phyloP scores from a whole-genome alignment of 2,329 filamentous ascomycete species.

The Talaromyces sp. region DNA sequence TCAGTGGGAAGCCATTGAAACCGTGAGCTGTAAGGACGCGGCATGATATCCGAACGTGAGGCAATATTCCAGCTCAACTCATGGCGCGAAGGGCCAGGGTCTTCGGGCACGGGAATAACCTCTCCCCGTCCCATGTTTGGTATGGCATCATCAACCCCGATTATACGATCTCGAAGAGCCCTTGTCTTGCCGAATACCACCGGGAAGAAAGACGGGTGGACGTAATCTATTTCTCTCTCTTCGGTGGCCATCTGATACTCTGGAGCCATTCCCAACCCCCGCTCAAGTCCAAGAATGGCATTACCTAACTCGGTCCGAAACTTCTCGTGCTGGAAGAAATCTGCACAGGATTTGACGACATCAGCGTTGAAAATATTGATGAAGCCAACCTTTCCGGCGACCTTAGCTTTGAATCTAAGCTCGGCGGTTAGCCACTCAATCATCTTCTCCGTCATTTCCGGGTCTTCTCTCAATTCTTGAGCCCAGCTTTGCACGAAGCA shows the following conservation, averaged over 20 bases:
- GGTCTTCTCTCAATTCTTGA: conserved; percentile 23
- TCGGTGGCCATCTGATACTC: conserved; percentile 49
- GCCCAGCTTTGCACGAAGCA: conserved; percentile 31
- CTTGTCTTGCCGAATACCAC: conserved; percentile 40
- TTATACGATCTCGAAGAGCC: conserved; percentile 26
- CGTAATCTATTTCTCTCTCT: conserved; percentile 56
- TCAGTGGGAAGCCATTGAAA: conserved; percentile 49
- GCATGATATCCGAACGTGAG: conserved; percentile 27
- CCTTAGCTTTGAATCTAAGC: conserved; percentile 49
- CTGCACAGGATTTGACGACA: conserved; percentile 50
- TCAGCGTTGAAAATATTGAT: conserved; percentile 48
- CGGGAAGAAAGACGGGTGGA: conserved; percentile 63
- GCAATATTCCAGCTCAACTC: conserved; percentile 31
- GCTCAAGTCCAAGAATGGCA: conserved; percentile 49
- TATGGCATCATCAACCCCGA: conserved; percentile 28
- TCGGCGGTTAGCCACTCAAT: conserved; percentile 45
- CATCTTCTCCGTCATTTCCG: conserved; percentile 35
- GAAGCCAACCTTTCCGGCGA: conserved; percentile 43
- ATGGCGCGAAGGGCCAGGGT: conserved; percentile 30
- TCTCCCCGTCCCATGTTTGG: conserved; percentile 24
- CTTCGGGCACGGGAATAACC: conserved; percentile 25
- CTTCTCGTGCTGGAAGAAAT: conserved; percentile 41
- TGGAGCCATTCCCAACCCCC: conserved; percentile 47
- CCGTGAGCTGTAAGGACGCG: conserved; percentile 29
- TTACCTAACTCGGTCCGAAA: conserved; percentile 43